phyloP scores from a whole-genome alignment of 2,329 filamentous ascomycete species.

The Diaporthe helianthi region DNA sequence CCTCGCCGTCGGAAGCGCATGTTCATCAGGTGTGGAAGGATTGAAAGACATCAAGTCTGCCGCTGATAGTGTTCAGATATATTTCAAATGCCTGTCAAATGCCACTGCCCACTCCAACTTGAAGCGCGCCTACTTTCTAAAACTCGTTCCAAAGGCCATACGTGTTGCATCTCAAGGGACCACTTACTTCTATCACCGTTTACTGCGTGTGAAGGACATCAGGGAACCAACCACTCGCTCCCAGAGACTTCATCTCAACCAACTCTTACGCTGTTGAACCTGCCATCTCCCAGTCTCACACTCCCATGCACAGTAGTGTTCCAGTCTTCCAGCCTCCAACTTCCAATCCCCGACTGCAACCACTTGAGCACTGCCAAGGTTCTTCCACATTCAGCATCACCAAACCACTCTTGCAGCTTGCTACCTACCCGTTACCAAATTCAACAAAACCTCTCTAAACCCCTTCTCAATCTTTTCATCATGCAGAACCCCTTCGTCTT shows the following conservation, averaged over 20 bases:
- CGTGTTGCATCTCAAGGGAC: neutral
- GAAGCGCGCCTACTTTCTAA: neutral
- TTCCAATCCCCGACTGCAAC: neutral
- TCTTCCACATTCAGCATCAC: neutral
- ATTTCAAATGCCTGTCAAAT: no score
- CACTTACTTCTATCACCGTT: neutral
- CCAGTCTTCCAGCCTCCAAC: no score
- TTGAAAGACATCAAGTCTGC: no score
- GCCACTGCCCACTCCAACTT: neutral
- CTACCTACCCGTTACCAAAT: neutral
- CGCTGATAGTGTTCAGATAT: no score
- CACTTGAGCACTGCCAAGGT: no score
- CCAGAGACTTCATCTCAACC: neutral
- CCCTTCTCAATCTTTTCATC: neutral
- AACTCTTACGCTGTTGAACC: neutral
- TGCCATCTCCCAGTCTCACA: neutral
- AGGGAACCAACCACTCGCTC: neutral
- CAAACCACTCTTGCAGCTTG: neutral
- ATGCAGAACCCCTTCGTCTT: conserved; percentile 4
- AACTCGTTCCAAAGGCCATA: neutral
- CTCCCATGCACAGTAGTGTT: no score
- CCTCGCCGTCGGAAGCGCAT: neutral
- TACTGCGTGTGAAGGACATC: neutral
- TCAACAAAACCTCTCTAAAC: neutral
- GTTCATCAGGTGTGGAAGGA: neutral